phyloP scores from a whole-genome alignment of 2,329 filamentous ascomycete species.

The Penicillium sp. region DNA sequence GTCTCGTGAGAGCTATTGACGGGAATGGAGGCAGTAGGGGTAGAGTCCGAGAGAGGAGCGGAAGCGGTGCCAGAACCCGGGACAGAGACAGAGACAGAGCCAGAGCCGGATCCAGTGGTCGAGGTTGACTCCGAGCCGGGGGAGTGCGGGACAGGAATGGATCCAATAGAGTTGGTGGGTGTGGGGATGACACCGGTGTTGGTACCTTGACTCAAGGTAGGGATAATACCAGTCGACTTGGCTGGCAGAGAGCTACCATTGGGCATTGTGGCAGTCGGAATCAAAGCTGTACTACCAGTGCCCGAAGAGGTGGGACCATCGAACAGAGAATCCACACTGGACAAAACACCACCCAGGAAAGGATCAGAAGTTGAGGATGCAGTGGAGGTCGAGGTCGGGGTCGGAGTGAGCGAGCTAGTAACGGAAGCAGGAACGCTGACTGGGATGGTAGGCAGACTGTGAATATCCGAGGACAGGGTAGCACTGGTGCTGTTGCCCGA shows the following conservation, averaged over 20 bases:
- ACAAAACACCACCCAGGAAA: constrained; percentile 11
- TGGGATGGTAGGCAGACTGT: constrained; percentile 23
- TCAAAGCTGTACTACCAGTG: constrained; percentile 22
- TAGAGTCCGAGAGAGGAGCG: background rate
- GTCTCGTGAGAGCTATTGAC: constrained; percentile 9
- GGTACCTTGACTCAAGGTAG: constrained; percentile 11
- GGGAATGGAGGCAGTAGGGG: constrained; percentile 10
- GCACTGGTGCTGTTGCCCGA: constrained; percentile 5
- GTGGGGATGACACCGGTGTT: constrained; percentile 9
- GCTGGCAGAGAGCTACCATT: constrained; percentile 3
- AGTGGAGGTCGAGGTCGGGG: constrained; percentile 3
- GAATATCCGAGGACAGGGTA: background rate
- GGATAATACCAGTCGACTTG: constrained; percentile 15
- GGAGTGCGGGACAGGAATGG: constrained; percentile 20
- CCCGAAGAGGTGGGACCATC: constrained; percentile 10
- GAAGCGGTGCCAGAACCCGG: constrained; percentile 8
- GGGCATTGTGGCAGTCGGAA: constrained; percentile 14
- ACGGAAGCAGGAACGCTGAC: constrained; percentile 27
- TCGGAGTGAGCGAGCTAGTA: constrained; percentile 7
- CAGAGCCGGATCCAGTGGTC: constrained; percentile 2
- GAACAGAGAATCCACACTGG: constrained; percentile 13
- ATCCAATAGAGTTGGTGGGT: constrained; percentile 15
- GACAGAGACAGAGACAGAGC: background rate
- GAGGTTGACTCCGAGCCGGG: constrained; percentile 8
- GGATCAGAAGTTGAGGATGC: constrained; percentile 1